Evolutionary conservation across 169 alveolate species (phyloP).

Genomic region (Cryptosporidium ryanae): DNA sequence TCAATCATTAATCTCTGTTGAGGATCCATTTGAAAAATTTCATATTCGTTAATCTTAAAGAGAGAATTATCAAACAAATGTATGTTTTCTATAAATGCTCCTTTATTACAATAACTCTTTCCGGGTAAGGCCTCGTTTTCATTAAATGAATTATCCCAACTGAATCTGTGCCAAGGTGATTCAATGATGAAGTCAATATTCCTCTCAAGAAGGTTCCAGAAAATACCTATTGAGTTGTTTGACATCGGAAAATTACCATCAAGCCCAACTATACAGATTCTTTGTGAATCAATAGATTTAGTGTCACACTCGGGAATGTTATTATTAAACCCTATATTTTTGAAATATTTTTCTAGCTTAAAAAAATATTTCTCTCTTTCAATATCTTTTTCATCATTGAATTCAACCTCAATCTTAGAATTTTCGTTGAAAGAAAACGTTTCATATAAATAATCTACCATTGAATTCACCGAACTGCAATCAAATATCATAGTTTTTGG

Average conservation of each 20-base stretch:
- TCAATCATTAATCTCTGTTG: slow-evolving; percentile 84
- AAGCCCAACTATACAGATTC: slow-evolving; percentile 76
- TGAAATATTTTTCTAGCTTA: slow-evolving; percentile 3
- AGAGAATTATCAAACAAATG: slow-evolving; percentile 76
- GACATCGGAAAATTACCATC: slow-evolving; percentile 78
- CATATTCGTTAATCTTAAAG: slow-evolving; percentile 60
- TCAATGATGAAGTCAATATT: slow-evolving; percentile 77
- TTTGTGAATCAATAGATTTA: slow-evolving; percentile 2
- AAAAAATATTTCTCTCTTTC: background rate
- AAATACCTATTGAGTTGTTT: slow-evolving; percentile 45
- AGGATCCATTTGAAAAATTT: slow-evolving; percentile 83
- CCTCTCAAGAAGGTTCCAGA: slow-evolving; percentile 75
- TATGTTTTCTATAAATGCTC: slow-evolving; percentile 75
- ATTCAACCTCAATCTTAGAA: slow-evolving; percentile 1
- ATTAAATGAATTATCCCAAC: slow-evolving; percentile 32
- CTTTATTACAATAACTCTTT: slow-evolving; percentile 65
- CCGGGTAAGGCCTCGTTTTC: slow-evolving; percentile 20
- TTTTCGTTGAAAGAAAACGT: background rate
- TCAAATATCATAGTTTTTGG: slow-evolving; percentile 76
- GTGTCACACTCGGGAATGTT: background rate
- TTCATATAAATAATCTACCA: slow-evolving; percentile 73
- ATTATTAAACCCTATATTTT: slow-evolving; percentile 8
- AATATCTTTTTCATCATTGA: no score
- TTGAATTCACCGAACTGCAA: slow-evolving; percentile 77
- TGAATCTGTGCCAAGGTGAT: slow-evolving; percentile 77